Evolutionary conservation across 331 rosid species (phyloP).

Genomic region (Quercus tomentella): DNA sequence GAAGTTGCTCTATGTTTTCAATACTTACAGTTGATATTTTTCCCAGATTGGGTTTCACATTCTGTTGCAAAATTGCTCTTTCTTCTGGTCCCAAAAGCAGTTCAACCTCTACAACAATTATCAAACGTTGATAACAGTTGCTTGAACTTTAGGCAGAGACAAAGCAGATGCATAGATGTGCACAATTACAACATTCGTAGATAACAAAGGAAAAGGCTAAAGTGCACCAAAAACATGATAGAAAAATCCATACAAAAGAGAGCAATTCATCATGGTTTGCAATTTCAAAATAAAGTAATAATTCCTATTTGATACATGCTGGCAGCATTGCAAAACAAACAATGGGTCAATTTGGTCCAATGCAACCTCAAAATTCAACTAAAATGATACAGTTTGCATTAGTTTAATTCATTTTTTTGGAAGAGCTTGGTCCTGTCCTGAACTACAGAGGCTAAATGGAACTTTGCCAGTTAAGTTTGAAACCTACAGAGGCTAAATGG

Average conservation of each 20-base stretch:
- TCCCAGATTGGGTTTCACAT: constrained; percentile 54
- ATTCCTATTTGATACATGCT: not conserved
- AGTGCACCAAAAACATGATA: not conserved
- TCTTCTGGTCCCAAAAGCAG: constrained; percentile 79
- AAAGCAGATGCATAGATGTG: not conserved
- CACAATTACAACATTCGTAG: not conserved
- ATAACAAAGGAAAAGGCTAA: not conserved
- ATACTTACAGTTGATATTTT: constrained; percentile 66
- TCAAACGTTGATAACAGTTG: not conserved
- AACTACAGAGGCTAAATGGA: not conserved
- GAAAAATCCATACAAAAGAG: not conserved
- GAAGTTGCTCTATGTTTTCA: constrained; percentile 13
- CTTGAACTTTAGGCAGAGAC: constrained; percentile 1
- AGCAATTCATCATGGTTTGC: not conserved
- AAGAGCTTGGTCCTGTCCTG: not conserved
- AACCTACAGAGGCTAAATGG: no score
- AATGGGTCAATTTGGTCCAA: not conserved
- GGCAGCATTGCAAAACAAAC: not conserved
- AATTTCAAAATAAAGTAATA: not conserved
- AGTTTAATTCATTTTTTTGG: not conserved
- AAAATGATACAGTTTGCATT: not conserved
- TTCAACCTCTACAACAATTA: constrained; percentile 72
- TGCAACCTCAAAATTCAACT: not conserved
- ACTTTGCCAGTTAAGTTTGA: not conserved
- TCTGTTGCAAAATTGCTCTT: constrained; percentile 60